Evolutionary conservation across 208 protist species (phyloP).

Genomic region (Acanthamoeba healyi): DNA sequence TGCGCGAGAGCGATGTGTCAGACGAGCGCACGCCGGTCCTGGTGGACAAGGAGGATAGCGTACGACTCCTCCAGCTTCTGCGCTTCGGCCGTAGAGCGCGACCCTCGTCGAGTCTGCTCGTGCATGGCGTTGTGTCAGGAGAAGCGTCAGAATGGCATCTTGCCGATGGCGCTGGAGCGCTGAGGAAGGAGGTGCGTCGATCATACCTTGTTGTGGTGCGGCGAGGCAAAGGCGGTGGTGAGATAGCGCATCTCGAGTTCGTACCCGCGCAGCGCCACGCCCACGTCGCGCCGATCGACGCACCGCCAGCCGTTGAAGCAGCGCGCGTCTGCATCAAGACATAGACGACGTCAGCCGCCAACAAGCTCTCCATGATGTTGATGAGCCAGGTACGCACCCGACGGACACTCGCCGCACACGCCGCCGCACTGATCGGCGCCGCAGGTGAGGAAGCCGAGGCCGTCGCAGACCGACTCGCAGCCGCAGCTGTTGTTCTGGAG

Average conservation of each 20-base stretch:
- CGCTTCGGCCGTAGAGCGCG: too few species aligned
- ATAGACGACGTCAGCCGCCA: background rate
- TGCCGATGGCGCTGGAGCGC: too few species aligned
- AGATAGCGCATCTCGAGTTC: conserved; percentile 7
- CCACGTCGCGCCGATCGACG: background rate
- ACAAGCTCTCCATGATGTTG: too few species aligned
- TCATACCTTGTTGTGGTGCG: too few species aligned
- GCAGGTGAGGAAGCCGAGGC: background rate
- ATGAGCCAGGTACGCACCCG: background rate
- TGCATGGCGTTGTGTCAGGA: too few species aligned
- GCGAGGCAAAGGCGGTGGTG: background rate
- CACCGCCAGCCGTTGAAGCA: conserved; percentile 75
- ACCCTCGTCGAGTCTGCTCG: too few species aligned
- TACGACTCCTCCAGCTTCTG: too few species aligned
- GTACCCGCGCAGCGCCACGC: conserved; percentile 12
- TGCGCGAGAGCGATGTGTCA: too few species aligned
- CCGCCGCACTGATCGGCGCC: conserved; percentile 5
- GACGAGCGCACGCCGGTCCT: too few species aligned
- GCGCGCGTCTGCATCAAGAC: background rate
- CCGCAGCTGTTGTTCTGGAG: background rate
- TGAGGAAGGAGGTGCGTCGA: too few species aligned
- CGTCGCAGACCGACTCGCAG: conserved; percentile 17
- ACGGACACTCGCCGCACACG: background rate
- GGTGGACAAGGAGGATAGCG: too few species aligned
- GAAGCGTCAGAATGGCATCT: too few species aligned